These are phyloP conservation scores for Colletotrichum cereale DNA, from an alignment of 2,329 filamentous ascomycete species.

Conservation along the genomic window DNA sequence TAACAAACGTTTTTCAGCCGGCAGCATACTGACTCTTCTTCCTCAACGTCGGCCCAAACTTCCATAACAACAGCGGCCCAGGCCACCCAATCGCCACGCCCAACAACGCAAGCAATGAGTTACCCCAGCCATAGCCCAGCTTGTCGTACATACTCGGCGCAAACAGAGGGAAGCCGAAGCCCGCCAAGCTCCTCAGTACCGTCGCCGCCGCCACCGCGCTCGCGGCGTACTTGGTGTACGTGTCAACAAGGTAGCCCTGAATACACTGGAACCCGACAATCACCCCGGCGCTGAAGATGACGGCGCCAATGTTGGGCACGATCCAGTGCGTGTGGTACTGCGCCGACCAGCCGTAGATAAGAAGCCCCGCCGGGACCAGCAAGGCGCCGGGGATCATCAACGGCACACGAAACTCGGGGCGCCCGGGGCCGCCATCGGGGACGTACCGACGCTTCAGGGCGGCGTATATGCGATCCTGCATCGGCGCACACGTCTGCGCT, in stretches of 20 bases:
- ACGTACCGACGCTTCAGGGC: conserved; percentile 56
- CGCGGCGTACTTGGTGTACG: conserved; percentile 60
- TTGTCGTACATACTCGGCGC: conserved; percentile 59
- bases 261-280: conserved; percentile 60
- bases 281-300: conserved; percentile 53
- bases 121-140: conserved; percentile 58
- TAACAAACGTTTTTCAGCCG: conserved; percentile 2
- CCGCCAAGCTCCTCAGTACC: conserved; percentile 61
- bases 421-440: conserved; percentile 49
- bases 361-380: conserved; percentile 57
- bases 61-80: conserved; percentile 59
- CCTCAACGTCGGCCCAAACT: conserved; percentile 56
- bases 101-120: conserved; percentile 56
- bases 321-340: conserved; percentile 59
- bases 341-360: conserved; percentile 61
- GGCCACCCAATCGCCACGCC: conserved; percentile 57
- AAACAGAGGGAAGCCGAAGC: conserved; percentile 66
- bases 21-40: conserved; percentile 39
- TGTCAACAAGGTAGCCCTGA: conserved; percentile 61
- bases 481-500: conserved; percentile 54
- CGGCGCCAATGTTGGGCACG: conserved; percentile 58
- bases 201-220: conserved; percentile 59
- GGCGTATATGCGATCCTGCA: conserved; percentile 61
- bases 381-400: conserved; percentile 57
- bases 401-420: conserved; percentile 58